Evolutionary conservation across 192 early-diverging fungal genomes (phyloP).

Genomic region (Mortierella hygrophila): DNA sequence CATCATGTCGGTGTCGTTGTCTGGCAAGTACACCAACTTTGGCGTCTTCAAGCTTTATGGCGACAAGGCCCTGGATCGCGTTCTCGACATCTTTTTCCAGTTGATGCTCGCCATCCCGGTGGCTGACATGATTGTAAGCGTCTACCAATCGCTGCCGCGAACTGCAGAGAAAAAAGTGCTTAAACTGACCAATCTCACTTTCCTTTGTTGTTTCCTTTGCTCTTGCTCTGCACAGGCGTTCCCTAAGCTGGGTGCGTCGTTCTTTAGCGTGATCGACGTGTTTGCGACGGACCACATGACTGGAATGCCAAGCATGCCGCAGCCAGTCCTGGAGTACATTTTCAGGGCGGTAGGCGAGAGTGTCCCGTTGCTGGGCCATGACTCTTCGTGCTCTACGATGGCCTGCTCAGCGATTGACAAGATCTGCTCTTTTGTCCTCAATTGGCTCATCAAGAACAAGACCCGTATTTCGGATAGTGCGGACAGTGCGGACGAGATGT

Average conservation of each 20-base stretch:
- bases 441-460: slow-evolving; percentile 53
- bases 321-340: slow-evolving; percentile 73
- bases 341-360: slow-evolving; percentile 79
- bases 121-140: slow-evolving; percentile 77
- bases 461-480: slow-evolving; percentile 13
- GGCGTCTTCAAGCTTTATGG: slow-evolving; percentile 90
- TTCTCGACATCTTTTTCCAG: slow-evolving; percentile 73
- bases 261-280: slow-evolving; percentile 76
- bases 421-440: slow-evolving; percentile 76
- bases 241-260: slow-evolving; percentile 68
- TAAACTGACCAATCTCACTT: background rate
- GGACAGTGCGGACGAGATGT: slow-evolving; percentile 24
- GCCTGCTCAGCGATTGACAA: slow-evolving; percentile 81
- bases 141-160: too few species aligned
- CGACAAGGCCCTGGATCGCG: slow-evolving; percentile 81
- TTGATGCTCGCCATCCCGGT: slow-evolving; percentile 80
- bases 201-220: background rate
- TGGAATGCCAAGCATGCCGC: slow-evolving; percentile 67
- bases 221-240: slow-evolving; percentile 59
- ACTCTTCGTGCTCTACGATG: slow-evolving; percentile 59
- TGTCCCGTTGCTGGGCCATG: slow-evolving; percentile 56
- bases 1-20: slow-evolving; percentile 77
- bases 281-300: slow-evolving; percentile 77
- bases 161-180: background rate
- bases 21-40: slow-evolving; percentile 90